phyloP scores from a whole-genome alignment of 331 rosid genomes.

The Phaseolus coccineus region DNA sequence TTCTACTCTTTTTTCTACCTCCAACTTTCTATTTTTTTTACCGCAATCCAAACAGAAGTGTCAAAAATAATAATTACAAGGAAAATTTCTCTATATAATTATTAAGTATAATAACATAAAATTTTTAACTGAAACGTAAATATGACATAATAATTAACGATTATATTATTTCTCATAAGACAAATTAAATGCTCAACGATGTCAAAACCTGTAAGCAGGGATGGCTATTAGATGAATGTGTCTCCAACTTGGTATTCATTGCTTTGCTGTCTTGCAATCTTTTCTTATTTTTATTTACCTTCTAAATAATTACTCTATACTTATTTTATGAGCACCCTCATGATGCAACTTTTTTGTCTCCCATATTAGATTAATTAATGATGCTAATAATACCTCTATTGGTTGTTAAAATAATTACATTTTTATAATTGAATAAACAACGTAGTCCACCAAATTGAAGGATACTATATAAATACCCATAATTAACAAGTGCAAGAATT shows the following conservation, averaged over 20 bases:
- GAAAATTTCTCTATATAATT: not conserved
- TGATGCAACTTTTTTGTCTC: constrained; percentile 39
- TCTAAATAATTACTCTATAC: constrained; percentile 34
- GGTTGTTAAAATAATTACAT: constrained; percentile 32
- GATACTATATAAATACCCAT: constrained; percentile 21
- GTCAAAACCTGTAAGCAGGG: not conserved
- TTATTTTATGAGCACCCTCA: constrained; percentile 41
- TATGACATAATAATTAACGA: not conserved
- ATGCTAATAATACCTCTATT: not conserved
- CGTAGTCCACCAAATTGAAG: not conserved
- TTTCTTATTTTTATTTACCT: constrained; percentile 26
- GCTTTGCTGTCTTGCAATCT: constrained; percentile 37
- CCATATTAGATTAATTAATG: constrained; percentile 24
- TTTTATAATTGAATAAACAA: constrained; percentile 25
- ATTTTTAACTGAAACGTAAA: not conserved
- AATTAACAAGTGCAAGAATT: constrained; percentile 5
- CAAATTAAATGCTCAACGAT: not conserved
- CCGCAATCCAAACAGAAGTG: too few relatives aligned
- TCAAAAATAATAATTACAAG: not conserved
- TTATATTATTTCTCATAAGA: not conserved
- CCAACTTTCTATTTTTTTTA: too few relatives aligned
- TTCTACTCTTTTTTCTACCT: too few relatives aligned
- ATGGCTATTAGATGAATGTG: constrained; percentile 30
- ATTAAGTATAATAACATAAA: not conserved
- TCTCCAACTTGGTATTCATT: constrained; percentile 9